A percentile compares a stretch with the other conserved stretches of the same genome.
phyloP scores from a whole-genome alignment of 169 alveolate genomes.

The Plasmodium coatneyi region DNA sequence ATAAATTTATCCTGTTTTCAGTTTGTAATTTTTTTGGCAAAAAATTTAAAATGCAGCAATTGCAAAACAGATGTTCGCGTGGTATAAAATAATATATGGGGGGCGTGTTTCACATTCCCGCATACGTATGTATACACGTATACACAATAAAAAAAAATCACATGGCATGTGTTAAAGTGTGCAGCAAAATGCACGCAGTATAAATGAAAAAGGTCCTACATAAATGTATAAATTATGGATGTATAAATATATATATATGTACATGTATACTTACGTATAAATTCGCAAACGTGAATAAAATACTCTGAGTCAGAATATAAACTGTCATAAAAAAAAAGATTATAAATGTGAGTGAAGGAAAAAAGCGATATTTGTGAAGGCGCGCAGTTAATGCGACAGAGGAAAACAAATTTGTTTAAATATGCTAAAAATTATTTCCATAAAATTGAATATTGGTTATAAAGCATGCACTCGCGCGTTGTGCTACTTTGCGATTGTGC shows the following conservation, averaged over 20 bases:
- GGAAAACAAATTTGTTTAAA: background rate
- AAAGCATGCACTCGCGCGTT: background rate
- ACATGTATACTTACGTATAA: background rate
- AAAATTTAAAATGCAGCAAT: background rate
- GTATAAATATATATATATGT: background rate
- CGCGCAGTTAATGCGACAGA: background rate
- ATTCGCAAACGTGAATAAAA: background rate
- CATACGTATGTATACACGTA: background rate
- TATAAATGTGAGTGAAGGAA: background rate
- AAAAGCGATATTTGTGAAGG: background rate
- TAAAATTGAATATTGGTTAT: background rate
- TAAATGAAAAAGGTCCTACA: background rate
- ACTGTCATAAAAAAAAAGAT: background rate
- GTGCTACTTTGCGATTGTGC: background rate
- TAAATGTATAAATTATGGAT: background rate
- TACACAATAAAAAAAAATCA: background rate
- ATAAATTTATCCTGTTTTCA: background rate
- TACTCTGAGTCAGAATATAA: background rate
- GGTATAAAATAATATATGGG: background rate
- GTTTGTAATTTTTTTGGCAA: background rate
- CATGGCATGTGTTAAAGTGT: background rate
- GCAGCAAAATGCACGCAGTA: background rate
- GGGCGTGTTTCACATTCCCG: background rate
- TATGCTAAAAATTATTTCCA: background rate
- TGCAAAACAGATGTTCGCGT: background rate